Evolutionary conservation across 2,329 filamentous ascomycete genomes (phyloP), one percentile per base, ranked within the genome.

Genomic region (Xylaria sp.): DNA sequence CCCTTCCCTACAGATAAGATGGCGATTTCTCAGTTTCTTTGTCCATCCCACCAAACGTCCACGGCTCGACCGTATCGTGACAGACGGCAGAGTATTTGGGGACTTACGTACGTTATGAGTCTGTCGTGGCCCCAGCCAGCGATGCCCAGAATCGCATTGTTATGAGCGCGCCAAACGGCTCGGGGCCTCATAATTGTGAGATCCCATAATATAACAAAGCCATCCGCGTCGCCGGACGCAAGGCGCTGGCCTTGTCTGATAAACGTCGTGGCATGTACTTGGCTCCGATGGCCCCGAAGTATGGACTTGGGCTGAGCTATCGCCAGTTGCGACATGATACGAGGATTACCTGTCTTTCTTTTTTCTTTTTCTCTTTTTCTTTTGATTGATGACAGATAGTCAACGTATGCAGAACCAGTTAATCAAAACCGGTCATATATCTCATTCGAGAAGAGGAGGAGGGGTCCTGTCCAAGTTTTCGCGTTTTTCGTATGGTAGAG

Each of bases 171-270:
- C 94, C 94, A 99, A 2, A 94, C 90, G 1, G 88, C 90, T 7
- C 85, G 80, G 0, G 93, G 84, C 39, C 94, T 83, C 79, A 95
- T 92, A 55, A 87, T 90, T 30, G 87, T 82, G 46, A 96, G 78
- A 71, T 90, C 88, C 94, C 94, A 99, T 19, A 92, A 76, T 5
- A 96, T 83, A 39, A 96, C 80, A 81, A 89, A 97, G 60, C 94
- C 94, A 48, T 96, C 90, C 7, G 91, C 90, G 75, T 99, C 94
- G 42, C 90, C 93, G 0, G 91, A 94, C 10, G 91, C 78, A 4
- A 99, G 84, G 39, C 90, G 87, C 59, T 84, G 80, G 72, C 97
- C 96, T 47, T 77, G 73, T 56, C 84, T 81, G 66, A 91, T 79
- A 71, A 97, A 93, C 55, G 82, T 77, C 3, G 92, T 80, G 18